These are phyloP conservation scores for Aulographum hederae DNA, from an alignment of 2,329 filamentous ascomycete genomes.

Conservation along the genomic window DNA sequence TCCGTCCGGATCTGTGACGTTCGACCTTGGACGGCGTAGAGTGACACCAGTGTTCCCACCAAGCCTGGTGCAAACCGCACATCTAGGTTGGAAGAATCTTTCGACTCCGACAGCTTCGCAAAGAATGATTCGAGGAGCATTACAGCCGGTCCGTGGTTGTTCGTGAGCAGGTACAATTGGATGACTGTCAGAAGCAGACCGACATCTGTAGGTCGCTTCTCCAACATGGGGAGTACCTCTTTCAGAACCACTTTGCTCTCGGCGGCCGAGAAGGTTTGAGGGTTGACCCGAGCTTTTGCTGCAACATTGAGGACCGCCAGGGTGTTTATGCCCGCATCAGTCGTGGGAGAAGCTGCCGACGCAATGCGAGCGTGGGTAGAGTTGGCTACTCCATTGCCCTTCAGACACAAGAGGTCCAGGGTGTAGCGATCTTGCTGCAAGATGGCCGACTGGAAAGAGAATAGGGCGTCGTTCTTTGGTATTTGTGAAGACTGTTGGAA, in stretches of 20 bases:
- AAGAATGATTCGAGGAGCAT: conserved; percentile 61
- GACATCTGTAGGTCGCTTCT: conserved; percentile 60
- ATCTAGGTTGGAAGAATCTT: conserved; percentile 38
- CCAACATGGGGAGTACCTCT: conserved; percentile 48
- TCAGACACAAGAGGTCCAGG: conserved; percentile 47
- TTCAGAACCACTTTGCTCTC: conserved; percentile 51
- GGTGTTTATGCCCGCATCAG: conserved; percentile 32
- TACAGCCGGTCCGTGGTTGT: conserved; percentile 57
- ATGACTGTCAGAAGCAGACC: conserved; percentile 64
- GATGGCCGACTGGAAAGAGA: conserved; percentile 48
- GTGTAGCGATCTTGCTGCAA: conserved; percentile 45
- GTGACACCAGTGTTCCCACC: conserved; percentile 57
- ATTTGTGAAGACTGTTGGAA: conserved; percentile 35
- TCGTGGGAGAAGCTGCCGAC: conserved; percentile 17
- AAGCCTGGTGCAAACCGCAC: conserved; percentile 72
- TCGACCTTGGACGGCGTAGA: conserved; percentile 54
- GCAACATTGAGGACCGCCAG: conserved; percentile 54
- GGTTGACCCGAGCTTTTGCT: conserved; percentile 51
- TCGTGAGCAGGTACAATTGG: conserved; percentile 58
- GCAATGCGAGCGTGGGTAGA: conserved; percentile 31
- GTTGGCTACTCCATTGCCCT: conserved; percentile 44
- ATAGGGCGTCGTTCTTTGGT: conserved; percentile 44
- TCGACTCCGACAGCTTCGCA: conserved; percentile 46
- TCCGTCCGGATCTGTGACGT: conserved; percentile 53
- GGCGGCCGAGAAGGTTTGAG: too few species aligned